Evolutionary conservation across 345 rosid species (phyloP).

Genomic region (Boechera retrofracta): DNA sequence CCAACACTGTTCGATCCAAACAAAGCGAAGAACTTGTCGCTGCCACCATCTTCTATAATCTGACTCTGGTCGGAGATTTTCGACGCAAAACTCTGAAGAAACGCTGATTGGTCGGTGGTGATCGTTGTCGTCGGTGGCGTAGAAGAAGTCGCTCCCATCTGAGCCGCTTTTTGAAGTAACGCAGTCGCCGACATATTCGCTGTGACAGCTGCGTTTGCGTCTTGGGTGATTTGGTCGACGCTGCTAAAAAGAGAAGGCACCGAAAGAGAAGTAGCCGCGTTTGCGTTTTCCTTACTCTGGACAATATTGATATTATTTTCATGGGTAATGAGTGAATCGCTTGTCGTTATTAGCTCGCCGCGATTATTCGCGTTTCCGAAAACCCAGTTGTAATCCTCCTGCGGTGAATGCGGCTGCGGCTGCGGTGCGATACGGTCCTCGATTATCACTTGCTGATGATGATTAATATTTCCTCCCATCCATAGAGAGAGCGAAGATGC

Average conservation of each 20-base stretch:
- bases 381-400: conserved; percentile 38
- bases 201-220: conserved; percentile 32
- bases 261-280: conserved; percentile 40
- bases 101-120: conserved; percentile 54
- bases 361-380: conserved; percentile 39
- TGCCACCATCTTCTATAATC: conserved; percentile 49
- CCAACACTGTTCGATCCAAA: conserved; percentile 39
- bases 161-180: conserved; percentile 91
- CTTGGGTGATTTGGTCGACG: conserved; percentile 48
- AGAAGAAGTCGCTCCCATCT: conserved; percentile 69
- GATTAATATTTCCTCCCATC: conserved; percentile 47
- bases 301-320: conserved; percentile 20
- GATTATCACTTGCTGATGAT: conserved; percentile 42
- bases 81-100: conserved; percentile 56
- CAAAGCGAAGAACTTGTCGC: conserved; percentile 58
- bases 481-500: conserved; percentile 38
- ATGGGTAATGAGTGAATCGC: conserved; percentile 37
- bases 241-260: conserved; percentile 81
- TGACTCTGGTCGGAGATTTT: conserved; percentile 51
- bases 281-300: conserved; percentile 39
- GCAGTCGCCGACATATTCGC: conserved; percentile 93
- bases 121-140: conserved; percentile 5
- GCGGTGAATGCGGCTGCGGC: conserved; percentile 26
- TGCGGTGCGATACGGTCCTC: conserved; percentile 29
- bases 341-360: conserved; percentile 33